Conservation (phyloP, 2,329 filamentous ascomycete genomes). For the Aspergillus sp. region DNA sequence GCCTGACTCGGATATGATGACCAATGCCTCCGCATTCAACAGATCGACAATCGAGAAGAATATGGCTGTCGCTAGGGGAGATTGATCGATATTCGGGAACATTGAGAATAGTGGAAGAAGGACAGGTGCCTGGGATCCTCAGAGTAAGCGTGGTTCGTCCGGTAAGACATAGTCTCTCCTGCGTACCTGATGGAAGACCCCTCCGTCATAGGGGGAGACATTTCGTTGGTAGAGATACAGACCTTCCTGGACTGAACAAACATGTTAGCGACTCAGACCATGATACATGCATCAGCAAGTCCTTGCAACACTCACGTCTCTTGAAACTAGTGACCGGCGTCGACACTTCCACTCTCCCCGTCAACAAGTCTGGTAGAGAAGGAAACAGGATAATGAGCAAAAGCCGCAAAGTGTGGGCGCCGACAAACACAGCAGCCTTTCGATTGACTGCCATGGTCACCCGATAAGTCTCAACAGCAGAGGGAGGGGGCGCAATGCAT, state of each 20-base stretch:
- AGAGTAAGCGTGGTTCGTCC: too few relatives aligned
- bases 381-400: conserved; percentile 79
- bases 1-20: conserved; percentile 75
- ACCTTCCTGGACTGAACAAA: conserved; percentile 77
- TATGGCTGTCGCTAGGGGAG: conserved; percentile 71
- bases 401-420: conserved; percentile 75
- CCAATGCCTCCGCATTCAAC: conserved; percentile 74
- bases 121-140: conserved; percentile 65
- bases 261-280: conserved; percentile 5
- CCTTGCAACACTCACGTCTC: conserved; percentile 63
- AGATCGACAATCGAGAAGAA: conserved; percentile 81
- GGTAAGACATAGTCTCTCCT: not conserved
- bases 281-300: not conserved
- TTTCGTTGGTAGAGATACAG: conserved; percentile 94
- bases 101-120: conserved; percentile 89
- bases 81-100: conserved; percentile 66
- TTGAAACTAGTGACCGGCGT: conserved; percentile 98
- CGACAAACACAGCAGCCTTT: conserved; percentile 66
- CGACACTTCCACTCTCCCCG: conserved; percentile 90
- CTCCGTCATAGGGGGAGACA: conserved; percentile 95
- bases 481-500: conserved; percentile 3
- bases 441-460: conserved; percentile 51
- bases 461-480: not conserved
- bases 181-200: conserved; percentile 67
- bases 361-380: conserved; percentile 77